Evolutionary conservation across 225 moss, liverwort and hornwort species (phyloP), one percentile per base, ranked within the genome.

Genomic region (Sphagnum contortum): DNA sequence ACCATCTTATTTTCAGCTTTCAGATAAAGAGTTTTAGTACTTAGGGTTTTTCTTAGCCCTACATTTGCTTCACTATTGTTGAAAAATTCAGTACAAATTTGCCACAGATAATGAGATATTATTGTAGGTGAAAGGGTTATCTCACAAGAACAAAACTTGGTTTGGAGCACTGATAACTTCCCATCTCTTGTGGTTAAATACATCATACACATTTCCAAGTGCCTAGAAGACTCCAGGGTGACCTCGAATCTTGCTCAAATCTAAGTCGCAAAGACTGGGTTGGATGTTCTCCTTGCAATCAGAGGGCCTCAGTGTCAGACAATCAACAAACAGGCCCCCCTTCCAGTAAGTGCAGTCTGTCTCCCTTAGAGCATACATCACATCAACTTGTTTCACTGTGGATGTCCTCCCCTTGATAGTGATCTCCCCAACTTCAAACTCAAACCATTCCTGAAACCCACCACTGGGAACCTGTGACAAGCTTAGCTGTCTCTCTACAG

Each of bases 361-460:
- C 68, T 91, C 94, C 54, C 66, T 71, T 13, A 91, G 86, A 48
- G 66, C 63, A 64, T 77, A 95, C 7, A 60, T 45, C 49, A 95
- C 50, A 7, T 88, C 74, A 6, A 95, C 74, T 65, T 86, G 77
- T 74, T 78, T 77, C 11, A 74, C 68, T 47, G 73, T 66, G 8
- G 69, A 71, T 48, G 75, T 69, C 29, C 72, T 71, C 11, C 91
- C 87, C n/a, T 5, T 47, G 44, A 95, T 80, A 50, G 74, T 75
- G 50, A 95, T 71, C 48, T 75, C 79, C 48, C 94, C 94, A 5
- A 95, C 91, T 75, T 91, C 94, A 47, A 91, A 88, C 59, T 95
- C 94, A 48, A 88, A 68, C 94, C 94, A 95, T 47, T 91, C 80
- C 69, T 91, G 81, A n/a, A 87, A 94, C 10, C 72, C 53, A 5